Evolutionary conservation across 768 basidiomycete genomes (phyloP).

Genomic region (Naganishia friedmannii): DNA sequence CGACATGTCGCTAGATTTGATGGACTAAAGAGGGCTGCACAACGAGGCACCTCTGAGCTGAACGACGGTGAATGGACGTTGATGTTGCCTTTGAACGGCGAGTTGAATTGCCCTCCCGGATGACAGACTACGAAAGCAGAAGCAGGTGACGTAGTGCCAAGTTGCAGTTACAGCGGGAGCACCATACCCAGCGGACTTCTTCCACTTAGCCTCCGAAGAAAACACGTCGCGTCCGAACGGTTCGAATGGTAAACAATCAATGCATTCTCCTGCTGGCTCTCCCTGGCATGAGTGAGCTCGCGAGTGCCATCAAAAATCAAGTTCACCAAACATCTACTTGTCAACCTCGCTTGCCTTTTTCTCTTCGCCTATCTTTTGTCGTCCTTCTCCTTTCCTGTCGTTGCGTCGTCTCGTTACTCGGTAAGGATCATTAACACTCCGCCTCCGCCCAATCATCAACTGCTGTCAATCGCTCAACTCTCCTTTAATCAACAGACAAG

Average conservation of each 20-base stretch:
- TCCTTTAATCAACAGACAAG: slow-evolving; percentile 4
- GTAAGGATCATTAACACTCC: not conserved
- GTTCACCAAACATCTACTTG: not conserved
- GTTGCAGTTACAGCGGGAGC: not conserved
- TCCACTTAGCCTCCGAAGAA: no score
- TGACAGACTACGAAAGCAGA: no score
- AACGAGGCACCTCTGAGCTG: no score
- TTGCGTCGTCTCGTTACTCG: slow-evolving; percentile 13
- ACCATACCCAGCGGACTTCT: not conserved
- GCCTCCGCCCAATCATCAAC: not conserved
- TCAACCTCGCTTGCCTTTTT: not conserved
- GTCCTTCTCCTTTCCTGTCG: slow-evolving; percentile 16
- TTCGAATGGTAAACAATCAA: not conserved
- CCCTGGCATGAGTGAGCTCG: no score
- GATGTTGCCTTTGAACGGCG: no score
- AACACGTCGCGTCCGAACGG: not conserved
- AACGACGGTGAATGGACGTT: no score
- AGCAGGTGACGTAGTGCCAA: no score
- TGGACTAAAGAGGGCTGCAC: no score
- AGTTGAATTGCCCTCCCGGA: no score
- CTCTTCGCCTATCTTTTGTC: slow-evolving; percentile 10
- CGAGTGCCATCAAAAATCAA: slow-evolving; percentile 6
- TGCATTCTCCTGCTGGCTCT: not conserved
- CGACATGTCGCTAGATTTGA: slow-evolving; percentile 38
- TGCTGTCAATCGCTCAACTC: not conserved